Percentiles rank a stretch among this genome's conserved stretches.
phyloP scores from a whole-genome alignment of 2,329 filamentous ascomycete species.

The Neopestalotiopsis clavispora region DNA sequence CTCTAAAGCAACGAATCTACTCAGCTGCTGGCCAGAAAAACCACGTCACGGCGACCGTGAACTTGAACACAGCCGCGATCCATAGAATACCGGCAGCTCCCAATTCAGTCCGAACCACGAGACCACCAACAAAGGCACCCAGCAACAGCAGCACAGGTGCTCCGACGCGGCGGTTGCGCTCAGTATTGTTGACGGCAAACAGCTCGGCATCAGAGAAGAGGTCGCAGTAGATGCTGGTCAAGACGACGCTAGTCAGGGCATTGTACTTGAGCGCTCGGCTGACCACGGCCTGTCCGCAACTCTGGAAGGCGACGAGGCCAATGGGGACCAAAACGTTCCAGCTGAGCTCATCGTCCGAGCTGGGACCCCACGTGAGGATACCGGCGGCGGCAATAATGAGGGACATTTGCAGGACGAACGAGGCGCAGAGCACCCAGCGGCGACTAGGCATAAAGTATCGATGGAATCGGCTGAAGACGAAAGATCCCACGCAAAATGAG shows the following conservation, averaged over 20 bases:
- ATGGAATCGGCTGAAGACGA: constrained; percentile 74
- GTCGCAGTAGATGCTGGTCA: constrained; percentile 84
- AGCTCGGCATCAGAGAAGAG: constrained; percentile 69
- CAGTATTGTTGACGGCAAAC: constrained; percentile 49
- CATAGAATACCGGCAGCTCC: constrained; percentile 62
- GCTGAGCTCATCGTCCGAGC: constrained; percentile 41
- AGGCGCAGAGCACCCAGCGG: constrained; percentile 68
- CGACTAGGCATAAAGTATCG: constrained; percentile 63
- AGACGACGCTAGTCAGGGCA: constrained; percentile 76
- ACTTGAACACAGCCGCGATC: constrained; percentile 63
- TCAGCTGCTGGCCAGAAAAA: constrained; percentile 60
- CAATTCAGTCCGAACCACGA: constrained; percentile 51
- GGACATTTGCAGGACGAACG: constrained; percentile 57
- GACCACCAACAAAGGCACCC: constrained; percentile 55
- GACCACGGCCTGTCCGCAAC: constrained; percentile 77
- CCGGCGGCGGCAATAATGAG: constrained; percentile 57
- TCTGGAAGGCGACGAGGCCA: constrained; percentile 75
- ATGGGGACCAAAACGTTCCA: constrained; percentile 71
- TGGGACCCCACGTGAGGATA: constrained; percentile 55
- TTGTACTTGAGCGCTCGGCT: constrained; percentile 73
- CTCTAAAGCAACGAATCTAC: neutral
- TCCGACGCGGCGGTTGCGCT: constrained; percentile 55
- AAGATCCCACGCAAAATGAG: constrained; percentile 74
- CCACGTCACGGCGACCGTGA: constrained; percentile 62
- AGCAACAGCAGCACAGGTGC: constrained; percentile 54